phyloP scores from a whole-genome alignment of 495 filamentous ascomycete genomes.

The Talaromyces liani region DNA sequence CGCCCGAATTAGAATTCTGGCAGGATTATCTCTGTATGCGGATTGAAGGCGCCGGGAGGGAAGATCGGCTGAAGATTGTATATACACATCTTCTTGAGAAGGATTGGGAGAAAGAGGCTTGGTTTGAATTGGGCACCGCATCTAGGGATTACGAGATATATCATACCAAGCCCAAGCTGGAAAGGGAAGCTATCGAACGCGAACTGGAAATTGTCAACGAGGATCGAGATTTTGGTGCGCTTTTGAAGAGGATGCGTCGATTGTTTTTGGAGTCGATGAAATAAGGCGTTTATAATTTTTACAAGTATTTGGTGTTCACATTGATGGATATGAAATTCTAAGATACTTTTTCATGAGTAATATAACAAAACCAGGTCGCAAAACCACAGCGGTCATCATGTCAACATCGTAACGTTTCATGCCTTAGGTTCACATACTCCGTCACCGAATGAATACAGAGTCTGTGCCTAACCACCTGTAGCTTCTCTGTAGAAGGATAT shows the following conservation, averaged over 20 bases:
- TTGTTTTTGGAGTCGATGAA: conserved; percentile 61
- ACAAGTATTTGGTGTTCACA: background rate
- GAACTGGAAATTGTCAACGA: conserved; percentile 72
- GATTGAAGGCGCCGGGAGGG: conserved; percentile 81
- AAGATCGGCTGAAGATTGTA: conserved; percentile 83
- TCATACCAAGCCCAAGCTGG: conserved; percentile 70
- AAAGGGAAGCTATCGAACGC: conserved; percentile 61
- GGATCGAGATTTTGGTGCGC: conserved; percentile 66
- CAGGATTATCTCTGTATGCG: conserved; percentile 78
- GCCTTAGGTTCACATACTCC: background rate
- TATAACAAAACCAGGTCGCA: background rate
- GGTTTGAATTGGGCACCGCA: conserved; percentile 82
- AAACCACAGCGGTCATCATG: background rate
- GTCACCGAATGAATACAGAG: background rate
- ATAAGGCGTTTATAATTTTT: conserved; percentile 14
- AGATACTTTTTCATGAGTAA: background rate
- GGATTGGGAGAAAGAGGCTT: conserved; percentile 83
- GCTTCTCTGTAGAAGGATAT: conserved; percentile 91
- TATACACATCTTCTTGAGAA: conserved; percentile 78
- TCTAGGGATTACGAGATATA: conserved; percentile 78
- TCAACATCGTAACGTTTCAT: background rate
- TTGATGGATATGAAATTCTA: background rate
- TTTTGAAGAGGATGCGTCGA: conserved; percentile 89
- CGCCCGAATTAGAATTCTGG: conserved; percentile 94
- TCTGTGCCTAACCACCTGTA: conserved; percentile 50